These are phyloP conservation scores for Ascochyta koolunga DNA, from an alignment of 2,329 filamentous ascomycete species.

Conservation along the genomic window DNA sequence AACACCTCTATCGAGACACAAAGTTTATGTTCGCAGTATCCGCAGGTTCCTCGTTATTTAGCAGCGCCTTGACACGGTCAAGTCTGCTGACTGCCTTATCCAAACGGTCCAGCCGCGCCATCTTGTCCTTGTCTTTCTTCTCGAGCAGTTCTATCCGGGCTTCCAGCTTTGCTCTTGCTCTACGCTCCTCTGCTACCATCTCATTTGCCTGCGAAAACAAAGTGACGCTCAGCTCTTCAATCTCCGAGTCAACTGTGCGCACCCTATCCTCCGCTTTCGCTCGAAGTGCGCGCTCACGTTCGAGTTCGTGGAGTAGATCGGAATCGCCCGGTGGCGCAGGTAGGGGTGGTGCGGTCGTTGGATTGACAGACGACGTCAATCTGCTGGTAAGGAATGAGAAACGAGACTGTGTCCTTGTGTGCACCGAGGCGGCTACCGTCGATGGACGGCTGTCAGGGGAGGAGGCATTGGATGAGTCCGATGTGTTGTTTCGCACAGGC, in stretches of 20 bases:
- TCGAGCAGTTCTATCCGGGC: slow-evolving; percentile 73
- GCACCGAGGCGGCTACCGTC: slow-evolving; percentile 34
- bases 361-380: slow-evolving; percentile 42
- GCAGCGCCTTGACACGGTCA: slow-evolving; percentile 69
- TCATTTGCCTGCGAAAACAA: slow-evolving; percentile 85
- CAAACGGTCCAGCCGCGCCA: slow-evolving; percentile 69
- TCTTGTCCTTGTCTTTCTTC: slow-evolving; percentile 72
- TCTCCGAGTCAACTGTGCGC: slow-evolving; percentile 70
- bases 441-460: slow-evolving; percentile 39
- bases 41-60: slow-evolving; percentile 46
- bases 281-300: slow-evolving; percentile 70
- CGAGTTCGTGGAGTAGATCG: slow-evolving; percentile 67
- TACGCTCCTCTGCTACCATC: slow-evolving; percentile 81
- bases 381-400: slow-evolving; percentile 53
- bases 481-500: slow-evolving; percentile 30
- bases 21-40: neutral
- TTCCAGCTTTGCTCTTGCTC: slow-evolving; percentile 73
- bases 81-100: slow-evolving; percentile 75
- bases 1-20: neutral
- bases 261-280: slow-evolving; percentile 72
- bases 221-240: slow-evolving; percentile 77
- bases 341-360: slow-evolving; percentile 21
- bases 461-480: slow-evolving; percentile 23
- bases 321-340: slow-evolving; percentile 34
- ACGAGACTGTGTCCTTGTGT: slow-evolving; percentile 43